phyloP scores from a whole-genome alignment of 176 grass and related monocot genomes.

The Carex pumila region DNA sequence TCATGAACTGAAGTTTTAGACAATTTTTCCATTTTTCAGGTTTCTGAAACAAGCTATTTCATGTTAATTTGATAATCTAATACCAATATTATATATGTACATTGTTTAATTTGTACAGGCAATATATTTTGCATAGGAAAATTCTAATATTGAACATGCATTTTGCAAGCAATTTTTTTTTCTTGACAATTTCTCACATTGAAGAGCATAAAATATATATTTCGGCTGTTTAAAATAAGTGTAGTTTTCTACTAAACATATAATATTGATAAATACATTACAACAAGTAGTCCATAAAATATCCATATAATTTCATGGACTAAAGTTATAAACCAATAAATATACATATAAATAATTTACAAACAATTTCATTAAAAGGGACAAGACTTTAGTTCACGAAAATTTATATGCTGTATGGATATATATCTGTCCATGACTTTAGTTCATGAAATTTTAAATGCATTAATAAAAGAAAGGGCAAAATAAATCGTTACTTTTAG shows the following conservation, averaged over 20 bases:
- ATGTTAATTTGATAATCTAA: neutral
- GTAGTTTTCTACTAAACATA: too few species aligned
- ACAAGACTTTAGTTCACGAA: neutral
- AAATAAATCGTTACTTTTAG: neutral
- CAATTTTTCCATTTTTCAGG: neutral
- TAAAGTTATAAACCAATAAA: too few species aligned
- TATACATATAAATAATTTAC: too few species aligned
- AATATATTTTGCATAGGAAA: neutral
- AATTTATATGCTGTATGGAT: neutral
- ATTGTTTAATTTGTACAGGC: neutral
- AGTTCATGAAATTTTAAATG: neutral
- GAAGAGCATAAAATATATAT: neutral
- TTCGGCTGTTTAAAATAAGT: neutral
- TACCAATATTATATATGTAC: neutral
- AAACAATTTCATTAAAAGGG: neutral
- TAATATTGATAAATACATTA: neutral
- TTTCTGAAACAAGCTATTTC: neutral
- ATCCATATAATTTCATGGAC: too few species aligned
- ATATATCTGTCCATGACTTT: too few species aligned
- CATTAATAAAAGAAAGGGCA: neutral
- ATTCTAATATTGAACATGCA: neutral
- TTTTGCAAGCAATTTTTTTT: neutral
- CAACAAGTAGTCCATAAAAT: neutral
- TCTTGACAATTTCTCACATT: neutral
- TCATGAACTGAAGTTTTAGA: neutral